These are phyloP conservation scores for Nakaseomyces bracarensis DNA, from an alignment of 1,139 yeast species.

Conservation along the genomic window DNA sequence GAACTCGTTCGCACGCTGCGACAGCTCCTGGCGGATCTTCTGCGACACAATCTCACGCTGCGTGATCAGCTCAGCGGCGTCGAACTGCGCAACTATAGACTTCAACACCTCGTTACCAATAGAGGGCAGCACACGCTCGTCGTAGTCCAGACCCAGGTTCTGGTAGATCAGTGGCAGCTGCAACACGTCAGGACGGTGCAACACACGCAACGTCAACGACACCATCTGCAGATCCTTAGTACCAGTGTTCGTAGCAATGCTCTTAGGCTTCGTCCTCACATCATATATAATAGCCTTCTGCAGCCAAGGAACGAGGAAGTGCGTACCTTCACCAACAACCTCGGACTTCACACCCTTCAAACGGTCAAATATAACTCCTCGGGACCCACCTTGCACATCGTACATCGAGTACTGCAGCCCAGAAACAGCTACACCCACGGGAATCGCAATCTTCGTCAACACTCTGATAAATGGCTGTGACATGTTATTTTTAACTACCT, in stretches of 20 bases:
- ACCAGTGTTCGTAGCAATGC: slow-evolving; percentile 91
- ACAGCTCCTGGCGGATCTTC: slow-evolving; percentile 79
- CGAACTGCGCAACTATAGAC: slow-evolving; percentile 94
- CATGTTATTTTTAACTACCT: not conserved
- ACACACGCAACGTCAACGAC: slow-evolving; percentile 81
- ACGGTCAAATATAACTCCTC: slow-evolving; percentile 94
- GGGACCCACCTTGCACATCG: slow-evolving; percentile 91
- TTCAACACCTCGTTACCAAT: slow-evolving; percentile 94
- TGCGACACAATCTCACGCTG: slow-evolving; percentile 94
- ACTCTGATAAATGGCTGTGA: slow-evolving; percentile 16
- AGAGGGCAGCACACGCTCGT: slow-evolving; percentile 93
- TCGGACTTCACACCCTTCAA: slow-evolving; percentile 76
- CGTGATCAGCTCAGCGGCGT: slow-evolving; percentile 94
- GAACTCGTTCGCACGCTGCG: slow-evolving; percentile 79
- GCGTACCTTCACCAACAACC: slow-evolving; percentile 95
- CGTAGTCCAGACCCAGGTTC: slow-evolving; percentile 86
- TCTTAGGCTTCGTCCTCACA: slow-evolving; percentile 87
- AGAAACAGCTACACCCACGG: slow-evolving; percentile 58
- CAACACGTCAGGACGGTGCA: slow-evolving; percentile 87
- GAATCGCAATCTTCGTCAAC: slow-evolving; percentile 47
- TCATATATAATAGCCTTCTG: slow-evolving; percentile 86
- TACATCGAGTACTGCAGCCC: slow-evolving; percentile 69
- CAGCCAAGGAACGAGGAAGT: slow-evolving; percentile 91
- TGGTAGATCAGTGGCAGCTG: slow-evolving; percentile 82
- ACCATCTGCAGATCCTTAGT: slow-evolving; percentile 97